Evolutionary conservation across 805 yeast genomes (phyloP), one percentile per base, ranked within the genome.

Genomic region (Metschnikowia santaceciliae): DNA sequence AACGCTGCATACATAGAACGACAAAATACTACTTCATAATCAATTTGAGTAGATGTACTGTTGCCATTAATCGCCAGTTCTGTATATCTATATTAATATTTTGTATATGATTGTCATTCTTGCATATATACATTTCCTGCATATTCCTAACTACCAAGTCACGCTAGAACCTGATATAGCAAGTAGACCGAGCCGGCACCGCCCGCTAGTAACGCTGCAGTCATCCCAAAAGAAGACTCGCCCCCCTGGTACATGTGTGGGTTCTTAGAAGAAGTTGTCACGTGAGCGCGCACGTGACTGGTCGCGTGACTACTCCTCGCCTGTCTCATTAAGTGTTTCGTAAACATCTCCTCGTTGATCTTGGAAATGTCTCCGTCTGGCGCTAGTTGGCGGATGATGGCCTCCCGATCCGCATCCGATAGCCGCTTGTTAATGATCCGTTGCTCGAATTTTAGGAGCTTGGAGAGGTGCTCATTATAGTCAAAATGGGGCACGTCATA

Each of bases 401-500:
- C 61, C 23, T 65, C 65, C 42, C 68, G 57, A 33, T 71, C 73
- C 33, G 61, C 69, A 3, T 62, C 62, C 11, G 69, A 48, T n/a
- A 64, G 49, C 39, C 58, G 56, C 47, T 61, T 46, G 61, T 42
- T 61, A 51, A 75, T 64, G 43, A 74, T 62, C 13, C 77, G 58
- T 54, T 74, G 77, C 59, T 76, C 80, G 48, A 75, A 72, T 57
- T 73, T 76, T 50, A 82, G 67, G 52, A 80, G 80, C 46, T 81
- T 76, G 32, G 69, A 63, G 5, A 81, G 67, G 61, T 82, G 86
- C 51, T 75, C 74, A 52, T 77, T 72, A 56, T 78, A 80, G 63
- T 82, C 81, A 56, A 82, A 82, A 63, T 82, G 87, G 2, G 86
- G 85, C 3, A 81, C 85, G 56, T 80, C 84, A 53, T 56, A 65